Conservation (phyloP, 2,329 filamentous ascomycete species). For the Mycogone perniciosa region DNA sequence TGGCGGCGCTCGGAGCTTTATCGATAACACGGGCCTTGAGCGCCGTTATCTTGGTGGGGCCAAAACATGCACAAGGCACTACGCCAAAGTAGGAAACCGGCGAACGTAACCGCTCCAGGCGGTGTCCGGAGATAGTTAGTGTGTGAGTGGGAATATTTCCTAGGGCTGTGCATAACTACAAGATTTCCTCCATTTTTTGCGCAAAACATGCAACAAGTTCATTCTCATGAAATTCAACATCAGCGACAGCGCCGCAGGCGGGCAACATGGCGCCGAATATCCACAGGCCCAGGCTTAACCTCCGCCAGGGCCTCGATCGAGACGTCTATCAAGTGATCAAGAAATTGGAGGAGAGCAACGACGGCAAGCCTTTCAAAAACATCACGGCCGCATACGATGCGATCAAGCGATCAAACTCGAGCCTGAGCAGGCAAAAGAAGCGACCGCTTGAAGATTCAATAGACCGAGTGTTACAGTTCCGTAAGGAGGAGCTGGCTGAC, state of each 20-base stretch:
- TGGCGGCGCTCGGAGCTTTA: conserved; percentile 7
- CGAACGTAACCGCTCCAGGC: too few relatives aligned
- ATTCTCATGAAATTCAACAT: background rate
- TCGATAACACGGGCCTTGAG: conserved; percentile 7
- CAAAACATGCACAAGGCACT: background rate
- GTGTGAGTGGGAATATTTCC: too few relatives aligned
- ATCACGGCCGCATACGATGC: conserved; percentile 64
- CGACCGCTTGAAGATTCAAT: conserved; percentile 77
- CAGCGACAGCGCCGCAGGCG: conserved; percentile 1
- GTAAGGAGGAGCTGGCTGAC: conserved; percentile 58
- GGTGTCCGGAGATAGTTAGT: too few relatives aligned
- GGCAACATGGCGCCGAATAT: conserved; percentile 12
- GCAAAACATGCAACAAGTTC: background rate
- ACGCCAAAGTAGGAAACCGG: background rate
- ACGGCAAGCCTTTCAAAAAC: conserved; percentile 42
- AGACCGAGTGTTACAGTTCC: conserved; percentile 68
- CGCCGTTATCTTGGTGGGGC: background rate
- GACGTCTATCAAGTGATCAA: conserved; percentile 75
- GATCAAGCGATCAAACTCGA: conserved; percentile 82
- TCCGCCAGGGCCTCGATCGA: conserved; percentile 45
- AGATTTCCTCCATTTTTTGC: conserved; percentile 1
- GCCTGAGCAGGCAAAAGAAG: conserved; percentile 75
- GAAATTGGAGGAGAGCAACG: conserved; percentile 65
- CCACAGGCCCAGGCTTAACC: conserved; percentile 12
- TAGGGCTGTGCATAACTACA: background rate